These are phyloP conservation scores for Chlorella sp. DNA, from an alignment of 139 green algal species.

Conservation along the genomic window DNA sequence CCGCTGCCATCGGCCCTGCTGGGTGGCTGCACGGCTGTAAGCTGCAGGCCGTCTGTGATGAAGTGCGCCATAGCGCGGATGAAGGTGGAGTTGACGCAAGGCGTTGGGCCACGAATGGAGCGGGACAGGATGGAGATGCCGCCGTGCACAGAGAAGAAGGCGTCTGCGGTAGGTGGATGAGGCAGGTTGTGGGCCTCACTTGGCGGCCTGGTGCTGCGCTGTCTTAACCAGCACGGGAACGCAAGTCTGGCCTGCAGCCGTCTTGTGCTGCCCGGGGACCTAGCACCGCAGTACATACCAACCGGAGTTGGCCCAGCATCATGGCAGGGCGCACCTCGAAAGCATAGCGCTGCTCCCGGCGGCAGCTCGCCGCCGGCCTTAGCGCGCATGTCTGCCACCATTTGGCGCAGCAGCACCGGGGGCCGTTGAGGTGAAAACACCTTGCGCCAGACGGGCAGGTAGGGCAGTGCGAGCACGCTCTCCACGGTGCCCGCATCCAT, in stretches of 20 bases:
- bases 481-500: not conserved
- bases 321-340: not conserved
- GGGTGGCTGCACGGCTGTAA: not conserved
- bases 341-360: not conserved
- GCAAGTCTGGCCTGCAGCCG: too few species aligned
- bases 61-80: slow-evolving; percentile 4
- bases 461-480: not conserved
- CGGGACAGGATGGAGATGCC: slow-evolving; percentile 13
- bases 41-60: not conserved
- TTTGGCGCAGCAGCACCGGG: not conserved
- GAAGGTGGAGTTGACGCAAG: slow-evolving; percentile 11
- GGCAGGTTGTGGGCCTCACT: too few species aligned
- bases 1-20: not conserved
- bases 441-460: not conserved
- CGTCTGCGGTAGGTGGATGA: not conserved
- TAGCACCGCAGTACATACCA: too few species aligned
- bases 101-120: not conserved
- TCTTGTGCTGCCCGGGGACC: too few species aligned
- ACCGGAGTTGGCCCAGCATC: too few species aligned
- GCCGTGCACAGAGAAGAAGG: not conserved
- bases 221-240: too few species aligned
- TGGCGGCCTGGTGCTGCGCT: too few species aligned
- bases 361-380: not conserved
- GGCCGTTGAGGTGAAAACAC: not conserved
- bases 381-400: not conserved